Conservation (phyloP, 1,284 basidiomycete species). For the Rhizoctonia solani region DNA sequence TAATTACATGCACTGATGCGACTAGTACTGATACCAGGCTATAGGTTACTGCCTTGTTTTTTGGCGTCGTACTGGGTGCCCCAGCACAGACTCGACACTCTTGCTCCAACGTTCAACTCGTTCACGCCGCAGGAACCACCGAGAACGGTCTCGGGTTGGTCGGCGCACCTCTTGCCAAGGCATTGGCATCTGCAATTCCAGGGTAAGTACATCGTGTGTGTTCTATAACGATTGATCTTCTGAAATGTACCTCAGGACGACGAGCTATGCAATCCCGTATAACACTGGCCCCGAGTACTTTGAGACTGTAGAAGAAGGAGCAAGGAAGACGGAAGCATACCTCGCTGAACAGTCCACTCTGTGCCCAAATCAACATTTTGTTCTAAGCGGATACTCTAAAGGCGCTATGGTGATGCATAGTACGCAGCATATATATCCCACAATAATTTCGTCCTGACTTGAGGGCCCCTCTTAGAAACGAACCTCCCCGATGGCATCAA, state of each 20-base stretch:
- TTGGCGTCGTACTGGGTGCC: not conserved
- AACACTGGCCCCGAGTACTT: slow-evolving; percentile 4
- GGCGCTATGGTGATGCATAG: slow-evolving; percentile 17
- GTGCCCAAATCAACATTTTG: slow-evolving; percentile 21
- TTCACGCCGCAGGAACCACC: not conserved
- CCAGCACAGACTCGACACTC: slow-evolving; percentile 2
- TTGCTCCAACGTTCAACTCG: not conserved
- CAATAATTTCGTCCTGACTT: too few relatives aligned
- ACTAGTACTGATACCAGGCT: too few relatives aligned
- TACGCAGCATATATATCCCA: not conserved
- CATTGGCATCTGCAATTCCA: not conserved
- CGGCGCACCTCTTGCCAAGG: not conserved
- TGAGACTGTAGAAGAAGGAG: not conserved
- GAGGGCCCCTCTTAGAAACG: too few relatives aligned
- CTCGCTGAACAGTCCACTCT: not conserved
- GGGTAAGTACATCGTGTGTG: not conserved
- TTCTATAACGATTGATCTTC: not conserved
- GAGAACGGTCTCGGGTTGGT: slow-evolving; percentile 2
- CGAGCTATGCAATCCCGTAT: slow-evolving; percentile 1
- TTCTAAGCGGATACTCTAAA: slow-evolving; percentile 28
- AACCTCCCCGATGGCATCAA: not conserved
- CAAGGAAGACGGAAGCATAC: not conserved
- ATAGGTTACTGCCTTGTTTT: not conserved
- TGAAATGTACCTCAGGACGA: not conserved
- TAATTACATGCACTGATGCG: too few relatives aligned